Conservation (phyloP, 257 asterid species). For the Rauvolfia tetraphylla region DNA sequence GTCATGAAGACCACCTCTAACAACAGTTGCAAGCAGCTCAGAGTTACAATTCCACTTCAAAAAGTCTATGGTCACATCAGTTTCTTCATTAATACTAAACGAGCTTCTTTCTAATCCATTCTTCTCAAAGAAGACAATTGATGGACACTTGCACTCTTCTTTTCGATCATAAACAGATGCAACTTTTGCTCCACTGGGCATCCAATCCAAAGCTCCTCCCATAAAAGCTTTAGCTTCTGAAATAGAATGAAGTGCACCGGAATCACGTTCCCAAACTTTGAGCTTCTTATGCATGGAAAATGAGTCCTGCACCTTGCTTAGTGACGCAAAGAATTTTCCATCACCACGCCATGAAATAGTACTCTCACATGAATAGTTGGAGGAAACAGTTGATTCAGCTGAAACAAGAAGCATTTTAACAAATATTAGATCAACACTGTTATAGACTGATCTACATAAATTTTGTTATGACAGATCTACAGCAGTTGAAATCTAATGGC, state of each 20-base stretch:
- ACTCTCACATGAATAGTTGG: conserved; percentile 44
- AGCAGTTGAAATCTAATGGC: not conserved
- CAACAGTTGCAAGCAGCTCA: conserved; percentile 80
- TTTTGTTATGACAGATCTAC: not conserved
- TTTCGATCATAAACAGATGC: conserved; percentile 54
- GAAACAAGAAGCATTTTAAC: conserved; percentile 20
- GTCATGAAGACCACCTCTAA: conserved; percentile 64
- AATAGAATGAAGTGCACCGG: conserved; percentile 75
- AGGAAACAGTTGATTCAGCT: conserved; percentile 52
- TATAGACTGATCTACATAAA: not conserved
- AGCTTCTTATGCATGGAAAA: conserved; percentile 50
- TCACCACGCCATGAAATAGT: conserved; percentile 91
- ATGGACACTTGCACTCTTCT: conserved; percentile 57
- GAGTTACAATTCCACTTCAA: conserved; percentile 89
- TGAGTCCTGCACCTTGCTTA: conserved; percentile 57
- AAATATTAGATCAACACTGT: not conserved
- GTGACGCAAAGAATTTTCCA: conserved; percentile 77
- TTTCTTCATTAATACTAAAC: conserved; percentile 53
- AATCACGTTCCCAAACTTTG: conserved; percentile 96
- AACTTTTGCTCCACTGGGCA: conserved; percentile 80
- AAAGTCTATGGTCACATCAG: conserved; percentile 50
- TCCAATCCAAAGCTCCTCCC: conserved; percentile 83
- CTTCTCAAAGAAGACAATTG: conserved; percentile 76
- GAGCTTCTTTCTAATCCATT: conserved; percentile 92
- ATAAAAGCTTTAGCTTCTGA: conserved; percentile 70